Evolutionary conservation across 106 monocot genomes (phyloP).

Genomic region (Dioscorea dumetorum): DNA sequence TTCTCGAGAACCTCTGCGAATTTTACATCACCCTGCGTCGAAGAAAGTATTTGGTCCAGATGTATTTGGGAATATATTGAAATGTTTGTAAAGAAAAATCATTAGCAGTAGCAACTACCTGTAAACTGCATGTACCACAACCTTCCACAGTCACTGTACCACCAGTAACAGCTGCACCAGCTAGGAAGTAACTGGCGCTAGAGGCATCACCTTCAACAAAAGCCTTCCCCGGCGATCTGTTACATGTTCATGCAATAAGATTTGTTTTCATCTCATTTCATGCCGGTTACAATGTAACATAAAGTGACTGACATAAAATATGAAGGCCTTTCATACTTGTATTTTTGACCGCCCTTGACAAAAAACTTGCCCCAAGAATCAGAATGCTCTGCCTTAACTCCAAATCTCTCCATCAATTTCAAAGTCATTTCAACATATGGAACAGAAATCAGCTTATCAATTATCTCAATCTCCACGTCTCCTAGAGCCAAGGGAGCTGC

Average conservation of each 20-base stretch:
- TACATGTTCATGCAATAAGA: not conserved
- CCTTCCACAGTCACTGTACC: conserved; percentile 97
- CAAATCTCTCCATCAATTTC: conserved; percentile 96
- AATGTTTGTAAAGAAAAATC: not conserved
- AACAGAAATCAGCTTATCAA: conserved; percentile 93
- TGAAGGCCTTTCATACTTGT: conserved; percentile 51
- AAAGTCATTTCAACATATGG: conserved; percentile 99
- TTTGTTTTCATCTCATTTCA: not conserved
- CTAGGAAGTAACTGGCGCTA: conserved; percentile 95
- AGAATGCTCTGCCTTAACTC: conserved; percentile 77
- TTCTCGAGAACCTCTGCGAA: conserved; percentile 97
- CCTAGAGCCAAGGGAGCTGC: conserved; percentile 89
- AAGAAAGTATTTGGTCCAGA: not conserved
- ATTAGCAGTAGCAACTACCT: conserved; percentile 33
- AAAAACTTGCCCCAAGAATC: conserved; percentile 77
- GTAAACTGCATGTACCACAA: conserved; percentile 91
- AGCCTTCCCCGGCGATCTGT: conserved; percentile 84
- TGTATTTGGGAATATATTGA: too few relatives aligned
- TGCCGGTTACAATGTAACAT: not conserved
- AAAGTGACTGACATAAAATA: too few relatives aligned
- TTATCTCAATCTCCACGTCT: conserved; percentile 94
- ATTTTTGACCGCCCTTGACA: conserved; percentile 84
- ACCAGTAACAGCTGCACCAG: conserved; percentile 93
- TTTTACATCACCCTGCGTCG: conserved; percentile 82
- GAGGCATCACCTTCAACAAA: conserved; percentile 99